phyloP scores from a whole-genome alignment of 352 stramenopile genomes.

The Globisporangium perplexum region DNA sequence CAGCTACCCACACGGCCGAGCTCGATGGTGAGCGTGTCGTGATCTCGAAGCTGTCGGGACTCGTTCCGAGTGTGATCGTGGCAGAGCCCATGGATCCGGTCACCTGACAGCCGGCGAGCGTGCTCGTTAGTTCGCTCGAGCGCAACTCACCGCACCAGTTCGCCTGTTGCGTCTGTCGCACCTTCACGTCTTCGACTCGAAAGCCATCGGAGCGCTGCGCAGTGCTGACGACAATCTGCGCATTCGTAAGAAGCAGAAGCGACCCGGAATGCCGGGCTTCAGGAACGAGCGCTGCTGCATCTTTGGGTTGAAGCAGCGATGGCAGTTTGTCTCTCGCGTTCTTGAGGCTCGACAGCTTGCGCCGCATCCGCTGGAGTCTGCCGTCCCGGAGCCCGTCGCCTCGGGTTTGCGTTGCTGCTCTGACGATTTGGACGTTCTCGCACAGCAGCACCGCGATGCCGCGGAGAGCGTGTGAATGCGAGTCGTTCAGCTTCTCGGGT shows the following conservation, averaged over 20 bases:
- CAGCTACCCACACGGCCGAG: neutral
- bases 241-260: neutral
- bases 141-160: neutral
- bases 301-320: neutral
- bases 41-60: neutral
- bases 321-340: neutral
- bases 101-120: neutral
- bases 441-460: neutral
- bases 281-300: neutral
- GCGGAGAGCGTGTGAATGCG: neutral
- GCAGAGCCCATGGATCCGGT: neutral
- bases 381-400: neutral
- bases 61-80: neutral
- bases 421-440: neutral
- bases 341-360: conserved; percentile 1
- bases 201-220: neutral
- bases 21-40: neutral
- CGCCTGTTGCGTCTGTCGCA: neutral
- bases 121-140: neutral
- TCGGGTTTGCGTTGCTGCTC: neutral
- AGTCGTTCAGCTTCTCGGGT: neutral
- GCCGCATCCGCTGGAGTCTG: neutral
- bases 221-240: neutral
- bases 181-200: neutral
- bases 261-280: neutral